phyloP scores from a whole-genome alignment of 345 rosid species.

The Pistacia atlantica region DNA sequence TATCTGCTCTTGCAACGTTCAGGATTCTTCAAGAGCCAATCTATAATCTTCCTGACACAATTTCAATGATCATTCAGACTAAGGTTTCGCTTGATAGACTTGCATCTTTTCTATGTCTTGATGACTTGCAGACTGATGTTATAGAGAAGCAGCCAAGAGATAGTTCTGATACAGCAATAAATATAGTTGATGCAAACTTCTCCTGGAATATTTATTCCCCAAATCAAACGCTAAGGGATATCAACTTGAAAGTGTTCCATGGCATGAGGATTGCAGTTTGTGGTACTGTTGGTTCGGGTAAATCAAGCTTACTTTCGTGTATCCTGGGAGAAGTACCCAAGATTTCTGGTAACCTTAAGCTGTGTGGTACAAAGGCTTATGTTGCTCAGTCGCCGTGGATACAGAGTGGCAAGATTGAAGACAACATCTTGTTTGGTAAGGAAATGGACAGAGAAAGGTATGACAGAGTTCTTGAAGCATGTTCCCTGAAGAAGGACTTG shows the following conservation, averaged over 20 bases:
- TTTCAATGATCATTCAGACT: conserved; percentile 63
- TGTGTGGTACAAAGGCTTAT: conserved; percentile 74
- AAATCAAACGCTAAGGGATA: conserved; percentile 53
- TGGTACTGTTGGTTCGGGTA: conserved; percentile 80
- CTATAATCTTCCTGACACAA: conserved; percentile 57
- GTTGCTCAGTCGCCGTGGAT: conserved; percentile 95
- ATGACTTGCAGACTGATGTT: conserved; percentile 50
- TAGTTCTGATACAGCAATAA: conserved; percentile 45
- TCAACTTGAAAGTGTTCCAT: conserved; percentile 44
- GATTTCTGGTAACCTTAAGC: conserved; percentile 57
- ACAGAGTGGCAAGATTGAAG: conserved; percentile 77
- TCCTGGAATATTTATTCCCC: conserved; percentile 56
- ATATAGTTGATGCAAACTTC: conserved; percentile 53
- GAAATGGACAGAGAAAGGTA: conserved; percentile 69
- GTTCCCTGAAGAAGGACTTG: conserved; percentile 67
- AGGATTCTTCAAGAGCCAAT: conserved; percentile 69
- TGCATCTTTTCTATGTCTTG: conserved; percentile 58
- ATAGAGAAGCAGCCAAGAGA: conserved; percentile 50
- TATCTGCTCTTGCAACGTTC: conserved; percentile 75
- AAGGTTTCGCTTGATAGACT: conserved; percentile 75
- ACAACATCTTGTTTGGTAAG: conserved; percentile 79
- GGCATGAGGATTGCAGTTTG: conserved; percentile 83
- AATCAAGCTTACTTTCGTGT: conserved; percentile 75
- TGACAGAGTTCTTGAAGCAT: conserved; percentile 65
- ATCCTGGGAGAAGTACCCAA: conserved; percentile 72